Conservation (phyloP, 179 eudicot genomes). For the Silene noctiflora region DNA sequence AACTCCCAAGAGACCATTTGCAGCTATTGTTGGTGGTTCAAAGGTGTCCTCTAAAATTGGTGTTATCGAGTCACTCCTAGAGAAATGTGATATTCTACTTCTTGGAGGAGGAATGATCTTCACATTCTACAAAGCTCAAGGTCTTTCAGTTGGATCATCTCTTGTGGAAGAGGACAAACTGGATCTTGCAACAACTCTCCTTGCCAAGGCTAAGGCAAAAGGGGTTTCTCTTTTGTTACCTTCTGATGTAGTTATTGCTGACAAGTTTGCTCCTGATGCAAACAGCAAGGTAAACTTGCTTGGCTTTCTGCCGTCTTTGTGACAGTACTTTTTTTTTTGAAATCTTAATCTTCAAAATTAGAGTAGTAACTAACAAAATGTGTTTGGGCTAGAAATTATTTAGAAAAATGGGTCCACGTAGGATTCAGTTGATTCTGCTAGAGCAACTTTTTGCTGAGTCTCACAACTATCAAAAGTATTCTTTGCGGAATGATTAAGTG, state of each 20-base stretch:
- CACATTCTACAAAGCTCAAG: slow-evolving; percentile 94
- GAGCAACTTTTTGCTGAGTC: neutral
- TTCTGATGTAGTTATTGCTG: slow-evolving; percentile 76
- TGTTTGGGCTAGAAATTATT: neutral
- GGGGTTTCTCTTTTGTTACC: slow-evolving; percentile 84
- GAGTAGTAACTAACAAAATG: no score
- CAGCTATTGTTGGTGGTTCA: slow-evolving; percentile 96
- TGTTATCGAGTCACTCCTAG: slow-evolving; percentile 80
- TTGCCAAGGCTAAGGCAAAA: slow-evolving; percentile 78
- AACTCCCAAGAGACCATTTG: slow-evolving; percentile 87
- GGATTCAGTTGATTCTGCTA: no score
- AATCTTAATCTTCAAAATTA: neutral
- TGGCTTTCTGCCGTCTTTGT: neutral
- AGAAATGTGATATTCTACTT: slow-evolving; percentile 64
- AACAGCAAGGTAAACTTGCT: slow-evolving; percentile 68
- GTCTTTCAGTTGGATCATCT: slow-evolving; percentile 73
- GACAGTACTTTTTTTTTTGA: neutral
- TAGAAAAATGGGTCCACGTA: neutral
- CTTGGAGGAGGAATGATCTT: slow-evolving; percentile 96
- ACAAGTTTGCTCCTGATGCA: slow-evolving; percentile 92
- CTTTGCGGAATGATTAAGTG: neutral
- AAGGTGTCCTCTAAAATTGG: slow-evolving; percentile 90
- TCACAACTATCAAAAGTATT: neutral
- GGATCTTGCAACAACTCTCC: slow-evolving; percentile 82
- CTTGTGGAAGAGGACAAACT: slow-evolving; percentile 88